A percentile compares a stretch with the other conserved stretches of the same genome.
Conservation (phyloP, 208 protist genomes). For the Crithidia sp. region DNA sequence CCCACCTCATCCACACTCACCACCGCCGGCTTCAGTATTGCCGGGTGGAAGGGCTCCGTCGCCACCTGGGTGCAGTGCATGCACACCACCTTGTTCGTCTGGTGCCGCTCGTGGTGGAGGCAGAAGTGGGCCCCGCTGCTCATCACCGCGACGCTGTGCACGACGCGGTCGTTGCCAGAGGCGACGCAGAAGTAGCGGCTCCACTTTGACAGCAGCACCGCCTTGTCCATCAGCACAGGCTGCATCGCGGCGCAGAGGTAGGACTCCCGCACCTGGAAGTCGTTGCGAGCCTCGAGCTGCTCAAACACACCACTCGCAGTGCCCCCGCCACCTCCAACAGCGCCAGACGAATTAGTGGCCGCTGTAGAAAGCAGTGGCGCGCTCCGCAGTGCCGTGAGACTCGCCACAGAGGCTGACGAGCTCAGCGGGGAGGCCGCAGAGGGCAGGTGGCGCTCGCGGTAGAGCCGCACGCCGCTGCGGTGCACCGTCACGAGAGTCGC, state of each 20-base stretch:
- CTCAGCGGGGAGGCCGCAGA: too few species aligned
- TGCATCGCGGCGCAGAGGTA: slow-evolving; percentile 47
- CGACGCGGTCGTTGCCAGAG: slow-evolving; percentile 56
- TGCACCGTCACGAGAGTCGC: slow-evolving; percentile 48
- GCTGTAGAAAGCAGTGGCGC: neutral
- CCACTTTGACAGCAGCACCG: slow-evolving; percentile 39
- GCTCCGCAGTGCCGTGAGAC: neutral
- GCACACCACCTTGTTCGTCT: slow-evolving; percentile 47
- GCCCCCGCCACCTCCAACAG: neutral
- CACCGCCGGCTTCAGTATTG: slow-evolving; percentile 39
- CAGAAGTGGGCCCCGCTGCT: slow-evolving; percentile 65
- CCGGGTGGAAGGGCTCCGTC: slow-evolving; percentile 30
- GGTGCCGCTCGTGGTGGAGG: slow-evolving; percentile 62
- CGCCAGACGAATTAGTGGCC: neutral
- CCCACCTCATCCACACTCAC: slow-evolving; percentile 79
- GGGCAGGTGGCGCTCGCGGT: slow-evolving; percentile 26
- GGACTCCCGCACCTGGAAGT: slow-evolving; percentile 54
- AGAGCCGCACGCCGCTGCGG: slow-evolving; percentile 53
- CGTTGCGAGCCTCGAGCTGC: slow-evolving; percentile 35
- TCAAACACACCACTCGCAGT: slow-evolving; percentile 47
- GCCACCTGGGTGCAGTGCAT: slow-evolving; percentile 56
- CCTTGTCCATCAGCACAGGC: slow-evolving; percentile 11
- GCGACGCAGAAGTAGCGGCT: slow-evolving; percentile 62
- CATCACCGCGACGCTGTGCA: slow-evolving; percentile 70
- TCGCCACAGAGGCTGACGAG: too few species aligned